Percentiles rank a stretch among this genome's conserved stretches.
Evolutionary conservation across 345 rosid genomes (phyloP).

Genomic region (Sonneratia caseolaris): DNA sequence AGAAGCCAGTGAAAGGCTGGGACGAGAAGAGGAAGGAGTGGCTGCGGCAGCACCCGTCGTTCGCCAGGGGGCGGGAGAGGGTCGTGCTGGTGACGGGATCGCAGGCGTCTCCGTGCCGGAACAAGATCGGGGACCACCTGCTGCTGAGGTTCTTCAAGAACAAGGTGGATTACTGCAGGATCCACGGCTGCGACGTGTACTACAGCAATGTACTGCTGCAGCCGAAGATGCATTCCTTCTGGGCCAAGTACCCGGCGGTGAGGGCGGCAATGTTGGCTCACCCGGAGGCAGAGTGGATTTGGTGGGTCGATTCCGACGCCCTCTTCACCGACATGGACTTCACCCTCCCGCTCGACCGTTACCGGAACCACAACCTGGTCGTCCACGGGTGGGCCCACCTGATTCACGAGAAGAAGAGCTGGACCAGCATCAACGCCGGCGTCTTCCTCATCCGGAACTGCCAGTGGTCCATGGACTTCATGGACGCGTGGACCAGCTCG

Average conservation of each 20-base stretch:
- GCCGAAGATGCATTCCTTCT: slow-evolving; percentile 59
- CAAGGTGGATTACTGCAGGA: slow-evolving; percentile 83
- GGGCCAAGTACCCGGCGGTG: slow-evolving; percentile 82
- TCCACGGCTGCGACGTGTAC: slow-evolving; percentile 76
- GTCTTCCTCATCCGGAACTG: slow-evolving; percentile 76
- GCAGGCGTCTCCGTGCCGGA: slow-evolving; percentile 70
- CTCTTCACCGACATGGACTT: slow-evolving; percentile 90
- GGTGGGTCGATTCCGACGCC: slow-evolving; percentile 99
- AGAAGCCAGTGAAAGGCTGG: slow-evolving; percentile 51
- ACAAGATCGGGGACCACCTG: slow-evolving; percentile 80
- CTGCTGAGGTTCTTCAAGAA: slow-evolving; percentile 75
- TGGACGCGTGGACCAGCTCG: slow-evolving; percentile 61
- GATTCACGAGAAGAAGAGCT: slow-evolving; percentile 54
- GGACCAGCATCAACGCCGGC: slow-evolving; percentile 91
- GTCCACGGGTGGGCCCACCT: slow-evolving; percentile 89
- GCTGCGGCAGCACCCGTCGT: slow-evolving; percentile 67
- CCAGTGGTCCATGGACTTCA: slow-evolving; percentile 95
- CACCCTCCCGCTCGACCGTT: slow-evolving; percentile 54
- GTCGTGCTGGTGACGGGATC: slow-evolving; percentile 79
- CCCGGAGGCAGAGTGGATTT: slow-evolving; percentile 98
- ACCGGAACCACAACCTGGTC: slow-evolving; percentile 57
- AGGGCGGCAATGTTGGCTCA: slow-evolving; percentile 87
- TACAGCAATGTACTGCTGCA: slow-evolving; percentile 74
- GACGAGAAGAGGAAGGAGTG: slow-evolving; percentile 68
- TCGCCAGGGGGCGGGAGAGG: slow-evolving; percentile 41